A percentile compares a stretch with the other conserved stretches of the same genome.
Evolutionary conservation across 805 yeast species (phyloP).

Genomic region (Citeromyces matritensis): DNA sequence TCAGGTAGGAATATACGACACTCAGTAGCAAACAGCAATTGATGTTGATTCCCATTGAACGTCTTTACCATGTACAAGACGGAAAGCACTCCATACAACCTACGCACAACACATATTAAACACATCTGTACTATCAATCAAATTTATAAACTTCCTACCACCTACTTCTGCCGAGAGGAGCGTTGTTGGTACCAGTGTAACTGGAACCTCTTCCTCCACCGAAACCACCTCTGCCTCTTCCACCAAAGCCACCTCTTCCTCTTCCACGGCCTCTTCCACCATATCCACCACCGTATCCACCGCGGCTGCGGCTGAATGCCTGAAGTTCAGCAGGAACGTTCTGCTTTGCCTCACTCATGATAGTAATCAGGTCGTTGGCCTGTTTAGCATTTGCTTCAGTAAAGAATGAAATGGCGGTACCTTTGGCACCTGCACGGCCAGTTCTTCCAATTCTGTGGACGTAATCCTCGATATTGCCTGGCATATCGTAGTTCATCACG

Average conservation of each 20-base stretch:
- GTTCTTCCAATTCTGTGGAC: slow-evolving; percentile 99
- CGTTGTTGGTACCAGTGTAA: slow-evolving; percentile 28
- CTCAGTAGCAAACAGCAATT: too few relatives aligned
- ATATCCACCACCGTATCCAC: slow-evolving; percentile 36
- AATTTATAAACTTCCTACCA: too few relatives aligned
- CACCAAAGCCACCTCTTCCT: slow-evolving; percentile 30
- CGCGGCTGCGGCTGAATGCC: slow-evolving; percentile 65
- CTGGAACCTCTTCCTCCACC: slow-evolving; percentile 19
- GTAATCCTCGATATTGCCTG: slow-evolving; percentile 95
- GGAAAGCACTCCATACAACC: too few relatives aligned
- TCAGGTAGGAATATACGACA: too few relatives aligned
- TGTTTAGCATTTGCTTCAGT: slow-evolving; percentile 76
- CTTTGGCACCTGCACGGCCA: slow-evolving; percentile 95
- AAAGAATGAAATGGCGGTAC: slow-evolving; percentile 92
- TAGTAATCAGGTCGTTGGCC: slow-evolving; percentile 81
- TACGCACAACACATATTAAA: too few relatives aligned
- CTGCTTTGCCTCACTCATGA: slow-evolving; percentile 93
- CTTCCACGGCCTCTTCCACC: slow-evolving; percentile 44
- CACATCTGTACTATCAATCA: too few relatives aligned
- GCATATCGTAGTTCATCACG: slow-evolving; percentile 94
- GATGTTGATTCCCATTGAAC: too few relatives aligned
- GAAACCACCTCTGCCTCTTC: slow-evolving; percentile 25
- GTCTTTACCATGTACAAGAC: too few relatives aligned
- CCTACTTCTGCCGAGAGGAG: slow-evolving; percentile 31
- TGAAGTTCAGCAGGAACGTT: slow-evolving; percentile 67